Evolutionary conservation across 768 basidiomycete species (phyloP), one percentile per base, ranked within the genome.

Genomic region (Kwoniella bestiolae): DNA sequence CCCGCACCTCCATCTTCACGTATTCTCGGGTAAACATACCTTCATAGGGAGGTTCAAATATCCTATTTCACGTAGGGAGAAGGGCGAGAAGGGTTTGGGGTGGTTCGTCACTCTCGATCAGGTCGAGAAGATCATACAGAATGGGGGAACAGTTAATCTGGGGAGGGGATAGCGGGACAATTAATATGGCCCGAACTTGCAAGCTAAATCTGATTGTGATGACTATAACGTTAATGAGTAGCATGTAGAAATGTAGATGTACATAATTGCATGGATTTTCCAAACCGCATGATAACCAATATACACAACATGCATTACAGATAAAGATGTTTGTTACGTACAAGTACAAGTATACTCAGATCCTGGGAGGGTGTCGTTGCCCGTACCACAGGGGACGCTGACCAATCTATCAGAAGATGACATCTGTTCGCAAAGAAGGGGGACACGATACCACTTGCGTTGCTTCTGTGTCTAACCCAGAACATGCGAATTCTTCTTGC

Each of bases 401-500:
- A 3, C 23, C 46, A 21, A 3, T 21, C 18, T 18, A 41, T 41
- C 38, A 41, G 38, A 41, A 41, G 38, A 41, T 41, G 38, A 41
- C 5, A 41, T 41, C 11, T 41, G 38, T 41, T 41, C 38, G 12
- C 38, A 47, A 3, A 25, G 46, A 47, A 25, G 9, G 46, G 46
- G 23, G 23, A 47, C 21, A 53, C 8, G 29, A 11, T 32, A 9
- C 11, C 52, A 35, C 52, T 31, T 31, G 29, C 52, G 12, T 12
- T 47, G 25, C 3, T 21, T 47, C 18, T n/a, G 18, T 25, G 12
- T 29, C 63, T 58, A 80, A 11, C 79, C 79, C 28, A 80, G 65
- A 9, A 80, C 79, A 52, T 78, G 72, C 2, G 61, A 46, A 63
- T 78, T 79, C 75, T 80, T 79, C 72, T 76, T 78, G 51, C 67